Percentiles rank a stretch among this genome's conserved stretches.
These are phyloP conservation scores for Erodium moschatum DNA, from an alignment of 441 rosid species.

Conservation along the genomic window DNA sequence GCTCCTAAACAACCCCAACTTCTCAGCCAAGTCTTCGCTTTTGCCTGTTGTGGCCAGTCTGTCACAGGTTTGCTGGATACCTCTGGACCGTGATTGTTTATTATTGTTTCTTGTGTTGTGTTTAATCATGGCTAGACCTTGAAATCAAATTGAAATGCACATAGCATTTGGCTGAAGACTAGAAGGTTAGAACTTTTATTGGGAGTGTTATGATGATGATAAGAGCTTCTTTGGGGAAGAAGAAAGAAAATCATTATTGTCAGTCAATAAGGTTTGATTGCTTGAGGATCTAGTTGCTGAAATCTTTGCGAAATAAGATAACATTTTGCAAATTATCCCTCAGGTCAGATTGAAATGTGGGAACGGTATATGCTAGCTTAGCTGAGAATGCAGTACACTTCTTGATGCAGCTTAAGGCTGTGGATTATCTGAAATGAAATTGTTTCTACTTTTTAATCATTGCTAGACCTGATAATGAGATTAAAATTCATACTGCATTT, in stretches of 20 bases:
- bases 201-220: background rate
- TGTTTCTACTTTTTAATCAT: background rate
- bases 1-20: constrained; percentile 69
- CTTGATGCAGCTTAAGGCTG: background rate
- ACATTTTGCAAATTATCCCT: no score
- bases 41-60: constrained; percentile 69
- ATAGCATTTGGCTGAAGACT: background rate
- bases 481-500: background rate
- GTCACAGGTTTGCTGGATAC: constrained; percentile 76
- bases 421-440: background rate
- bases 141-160: background rate
- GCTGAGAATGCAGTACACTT: background rate
- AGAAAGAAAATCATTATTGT: background rate
- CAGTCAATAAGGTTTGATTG: background rate
- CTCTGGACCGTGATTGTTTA: background rate
- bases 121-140: background rate
- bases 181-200: background rate
- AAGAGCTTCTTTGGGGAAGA: background rate
- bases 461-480: background rate
- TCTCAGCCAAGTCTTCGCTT: constrained; percentile 68
- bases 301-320: no score
- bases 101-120: background rate
- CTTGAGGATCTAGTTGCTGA: background rate
- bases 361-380: no score
- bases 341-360: background rate